These are phyloP conservation scores for Monilinia aucupariae DNA, from an alignment of 2,329 filamentous ascomycete genomes.

Conservation along the genomic window DNA sequence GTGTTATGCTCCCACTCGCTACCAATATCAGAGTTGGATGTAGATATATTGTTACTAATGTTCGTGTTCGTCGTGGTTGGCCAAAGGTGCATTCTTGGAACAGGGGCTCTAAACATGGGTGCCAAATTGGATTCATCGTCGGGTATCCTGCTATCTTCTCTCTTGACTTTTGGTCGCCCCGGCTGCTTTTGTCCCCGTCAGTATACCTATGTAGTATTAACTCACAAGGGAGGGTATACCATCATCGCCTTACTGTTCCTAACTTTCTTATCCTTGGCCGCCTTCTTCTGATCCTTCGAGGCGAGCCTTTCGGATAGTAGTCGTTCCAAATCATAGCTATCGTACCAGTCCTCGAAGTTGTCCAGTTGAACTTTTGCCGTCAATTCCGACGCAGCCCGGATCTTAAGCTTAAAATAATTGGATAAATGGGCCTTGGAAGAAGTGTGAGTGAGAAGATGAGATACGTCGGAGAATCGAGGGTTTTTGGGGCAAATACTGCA, in stretches of 20 bases:
- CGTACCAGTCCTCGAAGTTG: slow-evolving; percentile 75
- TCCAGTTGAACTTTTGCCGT: slow-evolving; percentile 57
- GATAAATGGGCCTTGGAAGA: slow-evolving; percentile 89
- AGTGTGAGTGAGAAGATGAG: slow-evolving; percentile 87
- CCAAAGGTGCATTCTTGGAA: slow-evolving; percentile 35
- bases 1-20: slow-evolving; percentile 23
- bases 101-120: slow-evolving; percentile 30
- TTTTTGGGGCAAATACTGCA: slow-evolving; percentile 80
- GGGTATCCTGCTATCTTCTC: slow-evolving; percentile 17
- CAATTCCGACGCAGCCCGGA: slow-evolving; percentile 63
- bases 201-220: not conserved
- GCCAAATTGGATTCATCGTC: slow-evolving; percentile 15
- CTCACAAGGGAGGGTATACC: not conserved
- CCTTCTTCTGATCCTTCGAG: slow-evolving; percentile 66
- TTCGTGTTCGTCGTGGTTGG: slow-evolving; percentile 18
- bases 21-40: slow-evolving; percentile 15
- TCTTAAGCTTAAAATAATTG: slow-evolving; percentile 73
- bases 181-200: not conserved
- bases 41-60: slow-evolving; percentile 1
- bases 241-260: slow-evolving; percentile 17
- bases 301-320: slow-evolving; percentile 74
- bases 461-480: slow-evolving; percentile 81
- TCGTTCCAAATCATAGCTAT: slow-evolving; percentile 60
- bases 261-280: slow-evolving; percentile 32
- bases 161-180: slow-evolving; percentile 18